Conservation (phyloP, 371 early-diverging fungal species). For the Mucor mucedo region DNA sequence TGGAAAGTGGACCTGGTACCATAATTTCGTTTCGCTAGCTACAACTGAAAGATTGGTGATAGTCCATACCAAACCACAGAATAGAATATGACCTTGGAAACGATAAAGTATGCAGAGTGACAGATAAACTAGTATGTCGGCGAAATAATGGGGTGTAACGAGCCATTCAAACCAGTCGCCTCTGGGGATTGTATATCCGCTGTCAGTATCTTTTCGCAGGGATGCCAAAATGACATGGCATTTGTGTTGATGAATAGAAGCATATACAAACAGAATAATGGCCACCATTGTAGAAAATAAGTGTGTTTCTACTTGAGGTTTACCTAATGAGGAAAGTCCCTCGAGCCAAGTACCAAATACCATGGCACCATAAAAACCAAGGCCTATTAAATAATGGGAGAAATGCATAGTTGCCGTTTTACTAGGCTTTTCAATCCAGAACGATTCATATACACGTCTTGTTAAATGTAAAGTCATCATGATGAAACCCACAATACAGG, state of each 20-base stretch:
- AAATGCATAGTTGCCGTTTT: conserved; percentile 67
- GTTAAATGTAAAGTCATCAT: conserved; percentile 59
- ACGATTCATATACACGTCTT: conserved; percentile 70
- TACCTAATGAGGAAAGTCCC: conserved; percentile 36
- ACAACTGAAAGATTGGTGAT: conserved; percentile 65
- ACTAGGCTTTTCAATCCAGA: conserved; percentile 62
- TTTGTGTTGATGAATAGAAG: conserved; percentile 66
- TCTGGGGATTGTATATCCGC: conserved; percentile 61
- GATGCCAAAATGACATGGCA: conserved; percentile 71
- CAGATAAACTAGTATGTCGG: conserved; percentile 78
- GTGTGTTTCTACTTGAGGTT: neutral
- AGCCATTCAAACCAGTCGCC: conserved; percentile 76
- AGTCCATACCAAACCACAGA: conserved; percentile 62
- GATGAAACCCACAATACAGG: conserved; percentile 46
- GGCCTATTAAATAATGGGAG: conserved; percentile 69
- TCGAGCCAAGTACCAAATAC: conserved; percentile 55
- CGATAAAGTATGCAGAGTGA: conserved; percentile 44
- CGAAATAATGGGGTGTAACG: conserved; percentile 74
- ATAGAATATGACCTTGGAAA: conserved; percentile 35
- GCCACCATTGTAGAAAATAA: conserved; percentile 5
- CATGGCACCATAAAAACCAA: conserved; percentile 71
- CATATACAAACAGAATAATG: conserved; percentile 47
- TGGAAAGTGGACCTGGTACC: conserved; percentile 66
- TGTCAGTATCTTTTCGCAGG: conserved; percentile 40
- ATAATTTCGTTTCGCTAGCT: conserved; percentile 63